Evolutionary conservation across 129 eudicot genomes (phyloP), one percentile per base, ranked within the genome.

Genomic region (Helianthus tuberosus): DNA sequence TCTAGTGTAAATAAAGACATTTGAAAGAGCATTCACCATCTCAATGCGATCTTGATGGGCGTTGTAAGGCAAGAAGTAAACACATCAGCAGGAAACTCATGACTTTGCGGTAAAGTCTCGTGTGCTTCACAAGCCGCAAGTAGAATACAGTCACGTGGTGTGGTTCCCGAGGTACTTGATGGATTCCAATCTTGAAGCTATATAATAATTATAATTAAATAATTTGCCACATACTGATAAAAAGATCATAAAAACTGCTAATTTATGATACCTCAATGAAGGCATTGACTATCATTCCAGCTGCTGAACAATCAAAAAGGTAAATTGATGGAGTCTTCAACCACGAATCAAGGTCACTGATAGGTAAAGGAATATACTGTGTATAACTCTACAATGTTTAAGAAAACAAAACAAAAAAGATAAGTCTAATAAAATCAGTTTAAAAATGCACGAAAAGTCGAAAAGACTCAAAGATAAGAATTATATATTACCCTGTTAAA

Each of bases 81-180:
- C 43, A 95, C 91, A 79, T 95, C 99, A 48, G 99, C 99, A 69
- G 99, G 99, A 77, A 86, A 95, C 57, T 95, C 99, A 13, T 83
- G 94, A 95, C 97, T 91, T 74, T 87, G 97, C 25, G 99, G 99
- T 61, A 95, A 92, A 23, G 92, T 89, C 84, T 95, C 97, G 27
- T 89, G 97, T 64, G 99, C 97, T 82, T 91, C 99, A 87, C 99
- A 91, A 79, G 99, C 96, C 66, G 97, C 99, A 58, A 95, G 85
- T 85, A 95, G 77, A 73, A 95, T 91, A 73, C 97, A 91, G 78
- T 95, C 99, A 65, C 93, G 80, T 36, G 75, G 68, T 58, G 87
- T 54, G 53, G 96, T 50, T 48, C 89, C 96, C 27, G 96, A 81
- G 51, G 96, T 83, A 77, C 85, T 82, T 8, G 96, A 85, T 12